Evolutionary conservation across 2,329 filamentous ascomycete genomes (phyloP).

Genomic region (Eutypella sp.): DNA sequence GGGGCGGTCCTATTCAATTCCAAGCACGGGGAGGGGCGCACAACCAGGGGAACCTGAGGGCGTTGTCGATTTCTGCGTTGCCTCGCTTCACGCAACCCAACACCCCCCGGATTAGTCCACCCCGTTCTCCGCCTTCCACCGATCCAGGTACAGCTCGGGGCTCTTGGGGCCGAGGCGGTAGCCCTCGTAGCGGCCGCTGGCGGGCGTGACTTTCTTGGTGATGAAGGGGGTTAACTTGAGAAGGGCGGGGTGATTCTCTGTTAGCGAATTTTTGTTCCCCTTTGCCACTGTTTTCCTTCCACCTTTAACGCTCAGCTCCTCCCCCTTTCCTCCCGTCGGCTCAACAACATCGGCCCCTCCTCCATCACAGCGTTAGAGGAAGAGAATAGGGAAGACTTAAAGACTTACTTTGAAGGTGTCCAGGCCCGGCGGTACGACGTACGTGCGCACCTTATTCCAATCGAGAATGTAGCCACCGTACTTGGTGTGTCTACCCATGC

Average conservation of each 20-base stretch:
- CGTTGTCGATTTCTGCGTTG: too few species aligned
- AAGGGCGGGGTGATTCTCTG: background rate
- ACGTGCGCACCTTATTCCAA: conserved; percentile 84
- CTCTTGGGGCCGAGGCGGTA: conserved; percentile 50
- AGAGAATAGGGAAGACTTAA: background rate
- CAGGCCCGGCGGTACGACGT: conserved; percentile 68
- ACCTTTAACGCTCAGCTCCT: background rate
- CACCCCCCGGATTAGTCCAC: conserved; percentile 49
- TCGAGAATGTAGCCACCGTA: conserved; percentile 81
- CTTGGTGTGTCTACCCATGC: conserved; percentile 80
- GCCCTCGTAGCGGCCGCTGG: conserved; percentile 50
- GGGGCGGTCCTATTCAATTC: too few species aligned
- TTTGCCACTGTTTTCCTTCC: background rate
- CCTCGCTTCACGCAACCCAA: too few species aligned
- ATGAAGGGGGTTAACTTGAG: conserved; percentile 80
- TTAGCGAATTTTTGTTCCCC: conserved; percentile 10
- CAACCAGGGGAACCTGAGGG: too few species aligned
- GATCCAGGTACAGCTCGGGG: conserved; percentile 56
- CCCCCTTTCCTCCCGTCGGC: background rate
- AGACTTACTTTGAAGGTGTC: conserved; percentile 64
- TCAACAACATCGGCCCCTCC: background rate
- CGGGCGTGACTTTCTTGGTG: conserved; percentile 50
- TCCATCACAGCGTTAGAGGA: background rate
- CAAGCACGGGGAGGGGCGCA: too few species aligned
- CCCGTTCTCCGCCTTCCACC: conserved; percentile 66